Conservation (phyloP, 306 rosid genomes). For the Vachellia pachyceras region DNA sequence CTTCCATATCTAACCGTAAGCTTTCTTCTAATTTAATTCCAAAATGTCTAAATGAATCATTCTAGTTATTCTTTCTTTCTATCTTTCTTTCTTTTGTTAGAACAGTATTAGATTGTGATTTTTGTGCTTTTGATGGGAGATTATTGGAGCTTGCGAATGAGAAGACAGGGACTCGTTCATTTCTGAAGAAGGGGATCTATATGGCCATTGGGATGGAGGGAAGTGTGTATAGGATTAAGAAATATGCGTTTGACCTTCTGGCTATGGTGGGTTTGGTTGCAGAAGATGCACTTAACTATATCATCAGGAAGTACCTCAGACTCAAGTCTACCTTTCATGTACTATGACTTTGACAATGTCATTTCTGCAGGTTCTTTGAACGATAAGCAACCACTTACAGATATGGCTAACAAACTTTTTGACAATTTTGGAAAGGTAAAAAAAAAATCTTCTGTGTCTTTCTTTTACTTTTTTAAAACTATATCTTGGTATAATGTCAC, state of each 20-base stretch:
- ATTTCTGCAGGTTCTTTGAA: constrained; percentile 66
- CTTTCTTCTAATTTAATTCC: neutral
- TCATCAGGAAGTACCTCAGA: constrained; percentile 75
- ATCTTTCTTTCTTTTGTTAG: no score
- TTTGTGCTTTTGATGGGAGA: neutral
- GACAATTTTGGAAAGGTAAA: constrained; percentile 83
- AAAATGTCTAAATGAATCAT: no score
- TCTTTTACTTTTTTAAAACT: neutral
- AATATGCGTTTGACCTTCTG: constrained; percentile 77
- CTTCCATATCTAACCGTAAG: constrained; percentile 76
- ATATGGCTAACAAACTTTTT: constrained; percentile 81
- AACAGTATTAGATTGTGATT: neutral
- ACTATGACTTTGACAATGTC: constrained; percentile 83
- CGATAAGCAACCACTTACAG: constrained; percentile 72
- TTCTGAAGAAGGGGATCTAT: constrained; percentile 67
- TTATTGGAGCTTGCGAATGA: constrained; percentile 73
- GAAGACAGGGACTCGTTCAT: constrained; percentile 84
- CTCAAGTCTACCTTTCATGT: constrained; percentile 84
- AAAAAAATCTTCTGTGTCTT: neutral
- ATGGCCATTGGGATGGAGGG: constrained; percentile 82
- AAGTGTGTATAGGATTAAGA: constrained; percentile 75
- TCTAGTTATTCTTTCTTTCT: no score
- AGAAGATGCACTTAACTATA: constrained; percentile 75
- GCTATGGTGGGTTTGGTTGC: constrained; percentile 84
- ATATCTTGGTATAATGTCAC: neutral